phyloP scores from a whole-genome alignment of 495 filamentous ascomycete genomes.

The Tuber brumale region DNA sequence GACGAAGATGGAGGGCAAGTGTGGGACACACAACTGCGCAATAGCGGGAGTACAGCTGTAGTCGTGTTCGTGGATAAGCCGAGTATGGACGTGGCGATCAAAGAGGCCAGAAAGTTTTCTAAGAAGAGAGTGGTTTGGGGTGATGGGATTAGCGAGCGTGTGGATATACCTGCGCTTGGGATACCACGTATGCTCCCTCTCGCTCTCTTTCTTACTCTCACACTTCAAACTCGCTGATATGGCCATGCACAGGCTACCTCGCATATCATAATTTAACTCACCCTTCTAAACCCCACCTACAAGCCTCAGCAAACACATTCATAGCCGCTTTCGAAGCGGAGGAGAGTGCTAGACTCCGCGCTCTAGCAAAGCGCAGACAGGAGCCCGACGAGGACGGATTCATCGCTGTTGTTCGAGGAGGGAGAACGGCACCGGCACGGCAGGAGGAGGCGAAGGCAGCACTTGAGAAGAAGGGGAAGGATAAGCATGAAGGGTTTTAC shows the following conservation, averaged over 20 bases:
- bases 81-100: constrained; percentile 64
- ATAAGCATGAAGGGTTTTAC: constrained; percentile 75
- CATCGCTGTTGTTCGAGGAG: constrained; percentile 77
- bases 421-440: constrained; percentile 63
- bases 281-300: constrained; percentile 57
- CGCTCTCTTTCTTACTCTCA: constrained; percentile 8
- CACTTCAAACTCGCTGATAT: constrained; percentile 3
- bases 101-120: constrained; percentile 58
- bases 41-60: constrained; percentile 68
- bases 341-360: constrained; percentile 59
- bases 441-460: constrained; percentile 68
- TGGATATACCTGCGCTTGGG: constrained; percentile 54
- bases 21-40: constrained; percentile 68
- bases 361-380: constrained; percentile 57
- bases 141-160: constrained; percentile 48
- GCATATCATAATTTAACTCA: constrained; percentile 61
- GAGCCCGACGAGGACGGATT: constrained; percentile 94
- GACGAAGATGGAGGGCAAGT: constrained; percentile 51
- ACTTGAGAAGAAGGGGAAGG: constrained; percentile 61
- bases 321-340: constrained; percentile 64
- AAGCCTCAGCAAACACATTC: constrained; percentile 69
- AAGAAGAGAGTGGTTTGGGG: constrained; percentile 60
- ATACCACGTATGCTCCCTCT: constrained; percentile 44
- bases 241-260: constrained; percentile 50
- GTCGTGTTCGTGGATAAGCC: constrained; percentile 75